phyloP scores from a whole-genome alignment of 352 stramenopile genomes.

The Globisporangium cylindrosporum region DNA sequence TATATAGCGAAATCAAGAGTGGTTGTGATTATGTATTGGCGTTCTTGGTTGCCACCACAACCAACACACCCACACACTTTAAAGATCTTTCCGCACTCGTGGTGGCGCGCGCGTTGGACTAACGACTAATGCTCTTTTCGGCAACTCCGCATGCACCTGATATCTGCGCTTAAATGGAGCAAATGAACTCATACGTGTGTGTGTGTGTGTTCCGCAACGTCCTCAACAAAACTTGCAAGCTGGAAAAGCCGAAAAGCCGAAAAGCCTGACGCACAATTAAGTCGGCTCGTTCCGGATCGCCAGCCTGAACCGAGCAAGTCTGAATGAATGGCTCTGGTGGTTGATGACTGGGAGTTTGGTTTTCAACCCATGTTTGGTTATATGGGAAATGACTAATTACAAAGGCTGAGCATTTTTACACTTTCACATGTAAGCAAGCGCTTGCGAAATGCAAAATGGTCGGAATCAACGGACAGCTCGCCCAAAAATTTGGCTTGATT shows the following conservation, averaged over 20 bases:
- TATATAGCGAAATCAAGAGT: not conserved
- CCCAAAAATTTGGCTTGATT: slow-evolving; percentile 2
- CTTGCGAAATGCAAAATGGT: not conserved
- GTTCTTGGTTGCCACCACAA: not conserved
- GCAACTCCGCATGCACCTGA: not conserved
- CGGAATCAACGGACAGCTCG: not conserved
- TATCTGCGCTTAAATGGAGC: not conserved
- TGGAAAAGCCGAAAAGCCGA: not conserved
- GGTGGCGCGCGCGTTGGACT: not conserved
- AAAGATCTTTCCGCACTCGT: not conserved
- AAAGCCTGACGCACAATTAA: not conserved
- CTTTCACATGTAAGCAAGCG: not conserved
- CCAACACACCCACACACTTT: too few species aligned
- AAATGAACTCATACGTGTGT: not conserved
- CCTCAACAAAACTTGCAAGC: not conserved
- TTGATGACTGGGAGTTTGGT: too few species aligned
- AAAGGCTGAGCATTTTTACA: not conserved
- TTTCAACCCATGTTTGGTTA: not conserved
- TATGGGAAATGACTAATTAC: not conserved
- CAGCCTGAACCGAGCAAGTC: not conserved
- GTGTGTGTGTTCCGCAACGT: not conserved
- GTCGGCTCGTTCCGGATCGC: not conserved
- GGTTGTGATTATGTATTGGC: not conserved
- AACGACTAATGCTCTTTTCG: not conserved
- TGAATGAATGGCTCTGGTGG: too few species aligned